Conservation (phyloP, 169 alveolate species). For the Plasmodium adleri region DNA sequence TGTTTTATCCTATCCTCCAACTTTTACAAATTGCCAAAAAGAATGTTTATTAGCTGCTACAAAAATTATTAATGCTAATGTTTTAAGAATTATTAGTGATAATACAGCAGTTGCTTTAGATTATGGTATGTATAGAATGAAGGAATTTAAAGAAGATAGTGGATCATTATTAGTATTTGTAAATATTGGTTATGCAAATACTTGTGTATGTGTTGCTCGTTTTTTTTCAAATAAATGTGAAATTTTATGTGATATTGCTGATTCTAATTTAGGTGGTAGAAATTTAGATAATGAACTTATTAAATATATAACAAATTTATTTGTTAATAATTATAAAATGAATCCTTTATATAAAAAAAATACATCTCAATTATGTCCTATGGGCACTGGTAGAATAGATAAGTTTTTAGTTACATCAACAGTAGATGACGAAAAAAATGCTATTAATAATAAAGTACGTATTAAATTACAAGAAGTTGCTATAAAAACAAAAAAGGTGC, state of each 20-base stretch:
- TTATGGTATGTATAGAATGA: constrained; percentile 97
- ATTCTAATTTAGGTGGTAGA: constrained; percentile 96
- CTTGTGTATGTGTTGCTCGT: constrained; percentile 92
- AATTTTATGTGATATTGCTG: constrained; percentile 93
- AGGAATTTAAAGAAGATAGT: constrained; percentile 91
- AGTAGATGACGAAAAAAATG: constrained; percentile 9
- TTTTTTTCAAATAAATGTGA: constrained; percentile 92
- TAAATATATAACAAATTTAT: constrained; percentile 90
- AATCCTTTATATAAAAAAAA: constrained; percentile 89
- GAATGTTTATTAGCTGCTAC: constrained; percentile 94
- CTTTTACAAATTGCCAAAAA: constrained; percentile 93
- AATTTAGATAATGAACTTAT: constrained; percentile 94
- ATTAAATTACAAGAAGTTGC: constrained; percentile 97
- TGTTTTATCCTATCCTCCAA: constrained; percentile 92
- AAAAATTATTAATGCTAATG: constrained; percentile 93
- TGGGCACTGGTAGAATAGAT: constrained; percentile 71
- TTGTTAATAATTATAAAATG: constrained; percentile 90
- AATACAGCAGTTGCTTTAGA: constrained; percentile 97
- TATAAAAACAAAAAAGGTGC: constrained; percentile 94
- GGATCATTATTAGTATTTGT: constrained; percentile 95
- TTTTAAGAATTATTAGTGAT: constrained; percentile 95
- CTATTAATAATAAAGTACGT: constrained; percentile 88
- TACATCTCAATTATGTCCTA: constrained; percentile 29
- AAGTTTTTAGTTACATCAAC: not conserved
- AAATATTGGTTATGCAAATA: constrained; percentile 95